Percentiles rank a stretch among this genome's conserved stretches.
These are phyloP conservation scores for Trichoderma virens DNA, from an alignment of 495 filamentous ascomycete genomes.

Conservation along the genomic window DNA sequence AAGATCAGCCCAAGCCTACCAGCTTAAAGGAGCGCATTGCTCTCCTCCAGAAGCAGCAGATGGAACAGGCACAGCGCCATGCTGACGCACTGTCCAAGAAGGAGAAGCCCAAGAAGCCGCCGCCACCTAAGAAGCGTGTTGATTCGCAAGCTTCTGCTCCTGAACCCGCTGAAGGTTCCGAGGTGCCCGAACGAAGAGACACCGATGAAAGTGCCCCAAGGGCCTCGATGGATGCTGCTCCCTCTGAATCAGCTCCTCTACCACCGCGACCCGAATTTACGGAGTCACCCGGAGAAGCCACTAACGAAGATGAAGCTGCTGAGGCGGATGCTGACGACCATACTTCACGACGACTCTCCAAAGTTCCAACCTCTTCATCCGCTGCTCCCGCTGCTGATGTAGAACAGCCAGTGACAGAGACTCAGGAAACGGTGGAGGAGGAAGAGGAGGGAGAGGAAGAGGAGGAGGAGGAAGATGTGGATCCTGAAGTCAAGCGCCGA, in stretches of 20 bases:
- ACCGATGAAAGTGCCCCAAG: conserved; percentile 47
- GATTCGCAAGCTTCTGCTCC: conserved; percentile 34
- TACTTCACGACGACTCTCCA: conserved; percentile 26
- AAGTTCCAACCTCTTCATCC: conserved; percentile 20
- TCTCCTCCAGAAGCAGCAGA: conserved; percentile 84
- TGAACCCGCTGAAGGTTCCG: conserved; percentile 29
- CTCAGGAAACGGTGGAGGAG: conserved; percentile 32
- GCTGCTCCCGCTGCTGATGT: conserved; percentile 23
- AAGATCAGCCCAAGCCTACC: conserved; percentile 79
- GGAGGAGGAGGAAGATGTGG: conserved; percentile 85
- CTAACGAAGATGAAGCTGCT: conserved; percentile 68
- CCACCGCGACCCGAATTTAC: conserved; percentile 24
- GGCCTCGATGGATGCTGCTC: conserved; percentile 50
- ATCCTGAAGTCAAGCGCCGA: conserved; percentile 78
- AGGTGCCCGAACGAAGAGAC: conserved; percentile 37
- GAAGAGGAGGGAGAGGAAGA: conserved; percentile 49
- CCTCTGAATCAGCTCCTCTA: conserved; percentile 35
- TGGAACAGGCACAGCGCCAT: conserved; percentile 74
- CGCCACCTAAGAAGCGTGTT: conserved; percentile 57
- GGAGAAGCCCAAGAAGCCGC: conserved; percentile 75
- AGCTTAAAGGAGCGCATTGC: conserved; percentile 94
- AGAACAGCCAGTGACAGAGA: conserved; percentile 18
- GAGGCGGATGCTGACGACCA: conserved; percentile 70
- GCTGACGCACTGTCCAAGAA: conserved; percentile 75
- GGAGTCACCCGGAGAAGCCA: conserved; percentile 61